phyloP scores from a whole-genome alignment of 257 asterid species.

The Vinca minor region DNA sequence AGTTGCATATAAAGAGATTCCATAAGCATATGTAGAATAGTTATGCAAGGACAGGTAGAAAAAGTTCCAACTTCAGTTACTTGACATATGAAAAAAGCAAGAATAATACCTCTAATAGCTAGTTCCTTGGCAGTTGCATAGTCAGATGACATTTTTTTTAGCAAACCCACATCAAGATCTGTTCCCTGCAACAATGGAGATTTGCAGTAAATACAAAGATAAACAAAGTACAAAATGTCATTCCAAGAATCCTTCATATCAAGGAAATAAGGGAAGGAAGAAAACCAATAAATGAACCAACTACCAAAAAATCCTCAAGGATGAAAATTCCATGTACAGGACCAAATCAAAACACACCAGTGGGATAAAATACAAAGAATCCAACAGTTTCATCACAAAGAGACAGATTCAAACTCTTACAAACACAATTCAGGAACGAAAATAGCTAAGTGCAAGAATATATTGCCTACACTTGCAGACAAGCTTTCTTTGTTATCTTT shows the following conservation, averaged over 20 bases:
- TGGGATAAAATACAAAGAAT: background rate
- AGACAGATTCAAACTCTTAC: background rate
- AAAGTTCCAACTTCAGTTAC: background rate
- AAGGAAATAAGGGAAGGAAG: background rate
- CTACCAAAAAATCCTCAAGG: background rate
- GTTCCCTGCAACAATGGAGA: conserved; percentile 31
- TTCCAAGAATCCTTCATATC: too few relatives aligned
- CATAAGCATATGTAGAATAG: background rate
- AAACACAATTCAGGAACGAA: background rate
- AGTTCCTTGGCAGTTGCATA: conserved; percentile 77
- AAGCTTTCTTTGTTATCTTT: too few relatives aligned
- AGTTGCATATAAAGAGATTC: background rate
- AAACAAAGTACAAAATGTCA: background rate
- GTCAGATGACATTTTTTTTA: conserved; percentile 57
- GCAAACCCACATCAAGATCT: conserved; percentile 65
- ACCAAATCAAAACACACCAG: background rate
- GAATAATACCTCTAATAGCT: conserved; percentile 54
- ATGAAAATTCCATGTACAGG: background rate
- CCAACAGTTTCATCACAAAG: background rate
- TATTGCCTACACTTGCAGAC: background rate
- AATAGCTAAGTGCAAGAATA: background rate
- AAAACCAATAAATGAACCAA: background rate
- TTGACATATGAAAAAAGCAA: background rate
- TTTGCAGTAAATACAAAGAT: background rate
- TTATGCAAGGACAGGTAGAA: too few relatives aligned